Conservation (phyloP, 2,329 filamentous ascomycete species). For the Meredithiella fracta region DNA sequence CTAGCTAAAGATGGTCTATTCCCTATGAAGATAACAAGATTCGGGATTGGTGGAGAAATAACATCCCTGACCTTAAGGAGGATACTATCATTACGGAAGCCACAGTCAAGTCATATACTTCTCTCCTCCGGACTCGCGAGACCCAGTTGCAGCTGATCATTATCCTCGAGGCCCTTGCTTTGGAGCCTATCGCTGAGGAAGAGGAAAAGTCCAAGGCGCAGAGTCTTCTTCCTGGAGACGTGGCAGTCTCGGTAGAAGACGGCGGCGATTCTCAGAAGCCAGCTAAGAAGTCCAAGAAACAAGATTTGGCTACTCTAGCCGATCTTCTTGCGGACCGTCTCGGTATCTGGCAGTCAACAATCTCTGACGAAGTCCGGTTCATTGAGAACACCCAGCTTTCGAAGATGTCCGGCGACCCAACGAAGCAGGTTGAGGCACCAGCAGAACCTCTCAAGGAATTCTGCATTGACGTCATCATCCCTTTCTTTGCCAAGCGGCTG, state of each 20-base stretch:
- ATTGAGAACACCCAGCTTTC: conserved; percentile 31
- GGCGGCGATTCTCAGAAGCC: conserved; percentile 19
- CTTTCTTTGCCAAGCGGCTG: conserved; percentile 65
- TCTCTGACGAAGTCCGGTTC: conserved; percentile 39
- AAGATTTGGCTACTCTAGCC: conserved; percentile 48
- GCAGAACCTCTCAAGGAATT: conserved; percentile 57
- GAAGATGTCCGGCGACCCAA: conserved; percentile 21
- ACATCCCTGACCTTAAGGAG: conserved; percentile 32
- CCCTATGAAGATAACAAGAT: conserved; percentile 48
- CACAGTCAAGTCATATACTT: conserved; percentile 44
- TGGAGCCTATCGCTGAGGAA: conserved; percentile 38
- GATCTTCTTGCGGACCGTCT: conserved; percentile 63
- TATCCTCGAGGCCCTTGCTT: conserved; percentile 57
- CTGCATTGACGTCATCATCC: conserved; percentile 63
- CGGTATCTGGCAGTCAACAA: conserved; percentile 71
- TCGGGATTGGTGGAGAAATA: conserved; percentile 51
- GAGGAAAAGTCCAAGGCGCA: conserved; percentile 26
- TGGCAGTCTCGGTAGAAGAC: conserved; percentile 19
- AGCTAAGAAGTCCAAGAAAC: conserved; percentile 41
- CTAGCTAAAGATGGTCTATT: conserved; percentile 54
- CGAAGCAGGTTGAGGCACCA: conserved; percentile 26
- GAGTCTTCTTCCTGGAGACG: conserved; percentile 1
- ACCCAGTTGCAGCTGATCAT: conserved; percentile 69
- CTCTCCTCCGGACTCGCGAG: conserved; percentile 54
- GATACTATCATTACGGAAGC: conserved; percentile 30